Percentiles rank a stretch among this genome's conserved stretches.
Evolutionary conservation across 225 moss, liverwort and hornwort species (phyloP).

Genomic region (Anthoceros angustus): DNA sequence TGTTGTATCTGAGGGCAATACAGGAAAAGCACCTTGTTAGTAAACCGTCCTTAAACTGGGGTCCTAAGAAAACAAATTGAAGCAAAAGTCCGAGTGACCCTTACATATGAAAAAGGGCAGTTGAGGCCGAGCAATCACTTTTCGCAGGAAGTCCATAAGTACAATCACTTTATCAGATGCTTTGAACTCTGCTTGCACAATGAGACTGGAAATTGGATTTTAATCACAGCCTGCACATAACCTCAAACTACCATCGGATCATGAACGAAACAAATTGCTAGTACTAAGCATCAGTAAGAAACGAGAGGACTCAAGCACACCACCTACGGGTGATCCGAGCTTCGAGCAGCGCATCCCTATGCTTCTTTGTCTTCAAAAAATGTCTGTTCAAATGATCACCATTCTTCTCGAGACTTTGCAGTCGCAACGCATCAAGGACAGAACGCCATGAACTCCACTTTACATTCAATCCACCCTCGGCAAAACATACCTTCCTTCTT

Average conservation of each 20-base stretch:
- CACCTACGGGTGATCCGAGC: background rate
- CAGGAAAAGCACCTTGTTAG: background rate
- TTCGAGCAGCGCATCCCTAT: background rate
- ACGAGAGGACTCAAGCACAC: background rate
- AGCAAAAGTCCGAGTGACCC: conserved; percentile 1
- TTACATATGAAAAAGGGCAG: conserved; percentile 4
- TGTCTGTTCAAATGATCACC: background rate
- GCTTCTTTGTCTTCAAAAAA: background rate
- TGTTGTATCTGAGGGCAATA: conserved; percentile 45
- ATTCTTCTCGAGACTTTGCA: background rate
- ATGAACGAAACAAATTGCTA: background rate
- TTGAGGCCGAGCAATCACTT: background rate
- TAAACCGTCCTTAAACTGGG: background rate
- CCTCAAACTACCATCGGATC: background rate
- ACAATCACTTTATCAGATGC: background rate
- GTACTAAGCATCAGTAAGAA: background rate
- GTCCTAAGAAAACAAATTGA: background rate
- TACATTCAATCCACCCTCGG: too few relatives aligned
- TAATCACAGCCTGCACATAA: background rate
- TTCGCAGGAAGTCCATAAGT: background rate
- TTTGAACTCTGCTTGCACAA: background rate
- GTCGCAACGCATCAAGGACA: background rate
- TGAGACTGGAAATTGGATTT: background rate
- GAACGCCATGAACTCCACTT: background rate
- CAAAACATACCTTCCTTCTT: conserved; percentile 92